A percentile compares a stretch with the other conserved stretches of the same genome.
phyloP scores from a whole-genome alignment of 2,329 filamentous ascomycete species.

The Penicillium sp. region DNA sequence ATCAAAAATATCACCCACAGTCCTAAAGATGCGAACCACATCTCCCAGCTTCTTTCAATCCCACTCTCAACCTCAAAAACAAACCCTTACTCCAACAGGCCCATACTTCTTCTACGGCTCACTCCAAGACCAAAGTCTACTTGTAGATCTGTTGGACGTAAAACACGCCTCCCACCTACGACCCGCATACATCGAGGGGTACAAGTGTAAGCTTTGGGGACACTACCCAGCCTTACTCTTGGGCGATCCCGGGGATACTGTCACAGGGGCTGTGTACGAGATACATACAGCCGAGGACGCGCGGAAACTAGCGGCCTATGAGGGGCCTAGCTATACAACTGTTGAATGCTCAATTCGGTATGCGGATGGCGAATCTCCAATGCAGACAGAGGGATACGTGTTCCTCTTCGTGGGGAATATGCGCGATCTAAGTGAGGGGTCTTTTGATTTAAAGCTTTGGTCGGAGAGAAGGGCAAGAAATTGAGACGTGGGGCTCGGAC shows the following conservation, averaged over 20 bases:
- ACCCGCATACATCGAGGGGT: conserved; percentile 18
- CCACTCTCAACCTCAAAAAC: neutral
- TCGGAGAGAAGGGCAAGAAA: neutral
- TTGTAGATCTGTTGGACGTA: conserved; percentile 18
- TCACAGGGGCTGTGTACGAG: conserved; percentile 18
- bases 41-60: neutral
- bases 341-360: conserved; percentile 10
- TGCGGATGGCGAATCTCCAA: conserved; percentile 3
- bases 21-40: conserved; percentile 5
- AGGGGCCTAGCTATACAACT: conserved; percentile 13
- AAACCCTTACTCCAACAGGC: conserved; percentile 6
- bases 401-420: conserved; percentile 6
- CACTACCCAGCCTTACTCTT: conserved; percentile 21
- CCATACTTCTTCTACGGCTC: conserved; percentile 38
- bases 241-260: neutral
- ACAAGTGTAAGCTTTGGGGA: conserved; percentile 22
- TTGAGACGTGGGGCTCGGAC: neutral
- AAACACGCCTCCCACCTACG: conserved; percentile 12
- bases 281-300: conserved; percentile 12
- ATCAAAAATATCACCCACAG: conserved; percentile 1
- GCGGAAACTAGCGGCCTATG: conserved; percentile 14
- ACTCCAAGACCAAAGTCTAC: conserved; percentile 25
- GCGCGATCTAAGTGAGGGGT: conserved; percentile 2
- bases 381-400: neutral
- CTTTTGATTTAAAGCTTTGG: conserved; percentile 1